phyloP scores from a whole-genome alignment of 768 basidiomycete species.

The Panaeolus papilionaceus region DNA sequence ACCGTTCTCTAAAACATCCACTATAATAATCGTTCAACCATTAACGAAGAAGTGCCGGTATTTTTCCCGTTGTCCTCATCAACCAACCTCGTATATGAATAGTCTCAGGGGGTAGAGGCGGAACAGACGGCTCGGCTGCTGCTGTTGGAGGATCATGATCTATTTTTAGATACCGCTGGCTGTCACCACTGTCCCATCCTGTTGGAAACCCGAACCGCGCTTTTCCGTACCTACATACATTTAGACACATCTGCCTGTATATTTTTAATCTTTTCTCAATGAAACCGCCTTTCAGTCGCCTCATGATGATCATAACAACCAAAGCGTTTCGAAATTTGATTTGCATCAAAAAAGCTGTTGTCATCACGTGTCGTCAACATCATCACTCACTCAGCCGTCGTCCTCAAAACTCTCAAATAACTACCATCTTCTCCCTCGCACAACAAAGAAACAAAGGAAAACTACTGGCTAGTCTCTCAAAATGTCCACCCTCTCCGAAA shows the following conservation, averaged over 20 bases:
- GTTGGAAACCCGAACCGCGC: background rate
- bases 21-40: too few relatives aligned
- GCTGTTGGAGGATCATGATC: background rate
- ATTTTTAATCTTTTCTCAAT: background rate
- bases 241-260: too few relatives aligned
- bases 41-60: too few relatives aligned
- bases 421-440: background rate
- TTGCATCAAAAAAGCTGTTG: conserved; percentile 3
- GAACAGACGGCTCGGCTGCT: too few relatives aligned
- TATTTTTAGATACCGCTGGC: background rate
- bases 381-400: background rate
- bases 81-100: too few relatives aligned
- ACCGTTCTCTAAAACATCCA: too few relatives aligned
- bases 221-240: too few relatives aligned
- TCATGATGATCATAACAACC: background rate
- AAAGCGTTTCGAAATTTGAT: background rate
- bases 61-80: too few relatives aligned
- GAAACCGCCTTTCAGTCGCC: background rate
- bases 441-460: conserved; percentile 2
- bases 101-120: too few relatives aligned
- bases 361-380: background rate
- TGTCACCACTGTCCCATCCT: background rate
- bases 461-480: conserved; percentile 14
- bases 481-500: conserved; percentile 1
- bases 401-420: background rate